Conservation (phyloP, 345 rosid genomes). For the Laguncularia racemosa region DNA sequence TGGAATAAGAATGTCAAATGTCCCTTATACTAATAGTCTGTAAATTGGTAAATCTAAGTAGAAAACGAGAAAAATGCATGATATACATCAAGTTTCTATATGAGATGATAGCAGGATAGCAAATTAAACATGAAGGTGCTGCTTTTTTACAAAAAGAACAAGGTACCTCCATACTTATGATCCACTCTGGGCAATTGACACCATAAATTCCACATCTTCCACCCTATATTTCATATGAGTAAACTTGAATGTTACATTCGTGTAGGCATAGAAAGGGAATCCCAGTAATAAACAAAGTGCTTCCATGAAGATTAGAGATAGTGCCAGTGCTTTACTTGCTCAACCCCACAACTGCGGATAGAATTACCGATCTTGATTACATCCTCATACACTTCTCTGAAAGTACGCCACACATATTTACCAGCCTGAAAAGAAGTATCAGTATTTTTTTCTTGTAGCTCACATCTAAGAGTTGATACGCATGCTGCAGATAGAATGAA, state of each 20-base stretch:
- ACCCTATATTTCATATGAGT: constrained; percentile 26
- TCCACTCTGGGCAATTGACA: constrained; percentile 83
- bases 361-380: constrained; percentile 83
- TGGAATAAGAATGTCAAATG: too few species aligned
- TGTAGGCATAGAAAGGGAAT: too few species aligned
- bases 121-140: too few species aligned
- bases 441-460: too few species aligned
- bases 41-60: too few species aligned
- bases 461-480: too few species aligned
- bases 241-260: too few species aligned
- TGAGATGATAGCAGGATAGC: too few species aligned
- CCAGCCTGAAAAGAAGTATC: constrained; percentile 51
- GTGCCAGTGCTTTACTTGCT: constrained; percentile 38
- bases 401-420: constrained; percentile 77
- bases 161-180: constrained; percentile 97
- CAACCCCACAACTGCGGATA: constrained; percentile 71
- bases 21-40: too few species aligned
- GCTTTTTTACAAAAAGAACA: constrained; percentile 1
- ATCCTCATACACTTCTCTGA: constrained; percentile 63
- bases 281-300: too few species aligned
- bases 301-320: neutral
- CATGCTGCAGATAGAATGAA: neutral
- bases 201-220: constrained; percentile 93
- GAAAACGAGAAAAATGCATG: too few species aligned
- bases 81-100: too few species aligned